Evolutionary conservation across 805 yeast genomes (phyloP).

Genomic region (Wickerhamiella vanderwaltii): DNA sequence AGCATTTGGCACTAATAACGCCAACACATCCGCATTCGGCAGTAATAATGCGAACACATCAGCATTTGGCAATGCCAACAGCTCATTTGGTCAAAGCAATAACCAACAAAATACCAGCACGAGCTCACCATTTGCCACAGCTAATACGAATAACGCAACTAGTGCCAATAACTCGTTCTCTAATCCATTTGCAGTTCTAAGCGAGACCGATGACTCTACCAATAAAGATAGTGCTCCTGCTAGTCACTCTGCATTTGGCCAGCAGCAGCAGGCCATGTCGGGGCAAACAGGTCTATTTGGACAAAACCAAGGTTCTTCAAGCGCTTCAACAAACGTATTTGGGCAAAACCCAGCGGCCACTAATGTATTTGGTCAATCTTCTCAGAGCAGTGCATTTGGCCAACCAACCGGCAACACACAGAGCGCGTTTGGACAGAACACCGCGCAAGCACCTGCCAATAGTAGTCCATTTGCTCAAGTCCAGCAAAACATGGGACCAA

Average conservation of each 20-base stretch:
- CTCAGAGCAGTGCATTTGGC: too few species aligned
- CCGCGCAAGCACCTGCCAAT: neutral
- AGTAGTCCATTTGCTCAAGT: neutral
- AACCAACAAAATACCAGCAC: neutral
- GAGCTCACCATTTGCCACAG: neutral
- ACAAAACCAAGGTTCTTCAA: too few species aligned
- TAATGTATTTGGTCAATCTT: too few species aligned
- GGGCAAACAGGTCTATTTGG: too few species aligned
- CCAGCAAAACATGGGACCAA: neutral
- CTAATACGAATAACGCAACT: neutral
- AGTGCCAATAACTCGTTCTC: neutral
- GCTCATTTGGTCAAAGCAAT: neutral
- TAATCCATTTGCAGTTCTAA: neutral
- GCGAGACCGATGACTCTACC: neutral
- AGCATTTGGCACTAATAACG: neutral
- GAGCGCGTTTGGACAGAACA: neutral
- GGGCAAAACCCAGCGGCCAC: too few species aligned
- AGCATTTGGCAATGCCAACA: constrained; percentile 1
- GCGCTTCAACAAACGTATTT: too few species aligned
- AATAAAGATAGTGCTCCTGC: neutral
- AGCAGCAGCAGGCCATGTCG: too few species aligned
- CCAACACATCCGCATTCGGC: constrained; percentile 3
- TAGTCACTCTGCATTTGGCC: neutral
- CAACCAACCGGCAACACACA: too few species aligned
- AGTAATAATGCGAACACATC: neutral